phyloP scores from a whole-genome alignment of 148 eudicot species.

The Camellia granthamiana region DNA sequence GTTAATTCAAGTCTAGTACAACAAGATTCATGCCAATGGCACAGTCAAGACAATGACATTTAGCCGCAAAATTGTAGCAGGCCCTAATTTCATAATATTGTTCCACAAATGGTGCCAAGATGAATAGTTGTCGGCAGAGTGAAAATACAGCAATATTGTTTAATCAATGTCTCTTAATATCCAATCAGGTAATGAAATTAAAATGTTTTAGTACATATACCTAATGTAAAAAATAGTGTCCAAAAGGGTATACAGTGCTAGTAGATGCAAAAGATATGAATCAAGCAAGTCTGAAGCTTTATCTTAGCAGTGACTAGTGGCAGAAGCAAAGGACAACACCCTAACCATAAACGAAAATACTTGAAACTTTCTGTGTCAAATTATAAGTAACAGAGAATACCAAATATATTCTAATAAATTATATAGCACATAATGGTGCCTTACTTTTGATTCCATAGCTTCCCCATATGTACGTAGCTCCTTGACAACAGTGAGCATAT shows the following conservation, averaged over 20 bases:
- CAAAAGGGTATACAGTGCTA: background rate
- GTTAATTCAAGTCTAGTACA: background rate
- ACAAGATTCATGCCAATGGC: background rate
- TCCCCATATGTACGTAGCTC: conserved; percentile 49
- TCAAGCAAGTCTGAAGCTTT: background rate
- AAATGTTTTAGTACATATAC: background rate
- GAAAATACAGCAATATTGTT: background rate
- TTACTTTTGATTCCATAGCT: conserved; percentile 40
- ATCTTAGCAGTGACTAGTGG: no score
- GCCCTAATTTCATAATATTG: background rate
- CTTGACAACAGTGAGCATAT: conserved; percentile 35
- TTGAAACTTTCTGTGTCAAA: background rate
- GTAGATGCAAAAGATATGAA: background rate
- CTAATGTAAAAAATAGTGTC: background rate
- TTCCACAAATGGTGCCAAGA: background rate
- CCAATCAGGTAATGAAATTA: background rate
- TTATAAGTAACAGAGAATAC: background rate
- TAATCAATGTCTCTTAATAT: background rate
- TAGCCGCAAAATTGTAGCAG: background rate
- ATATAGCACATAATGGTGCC: conserved; percentile 5
- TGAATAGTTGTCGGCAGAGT: background rate
- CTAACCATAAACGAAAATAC: background rate
- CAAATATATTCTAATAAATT: background rate
- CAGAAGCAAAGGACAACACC: background rate
- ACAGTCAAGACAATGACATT: background rate